phyloP scores from a whole-genome alignment of 208 protist genomes.

The Jaenimonas drosophilae region DNA sequence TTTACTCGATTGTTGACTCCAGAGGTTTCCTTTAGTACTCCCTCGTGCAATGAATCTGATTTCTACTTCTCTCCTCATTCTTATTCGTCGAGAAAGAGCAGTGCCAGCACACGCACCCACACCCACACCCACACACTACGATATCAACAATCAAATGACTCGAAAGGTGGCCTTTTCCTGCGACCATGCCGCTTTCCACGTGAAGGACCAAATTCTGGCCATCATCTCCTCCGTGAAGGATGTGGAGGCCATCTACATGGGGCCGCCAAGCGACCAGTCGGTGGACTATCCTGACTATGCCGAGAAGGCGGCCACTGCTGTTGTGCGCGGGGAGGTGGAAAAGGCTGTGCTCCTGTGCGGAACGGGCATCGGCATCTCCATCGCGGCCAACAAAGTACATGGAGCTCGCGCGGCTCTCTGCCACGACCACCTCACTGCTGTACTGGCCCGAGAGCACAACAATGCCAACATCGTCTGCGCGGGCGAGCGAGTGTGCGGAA shows the following conservation, averaged over 20 bases:
- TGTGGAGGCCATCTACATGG: slow-evolving; percentile 68
- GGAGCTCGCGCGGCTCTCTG: slow-evolving; percentile 91
- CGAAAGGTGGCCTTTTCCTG: slow-evolving; percentile 73
- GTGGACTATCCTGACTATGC: slow-evolving; percentile 94
- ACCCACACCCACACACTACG: neutral
- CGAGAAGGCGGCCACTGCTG: slow-evolving; percentile 33
- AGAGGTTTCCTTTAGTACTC: too few relatives aligned
- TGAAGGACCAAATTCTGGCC: slow-evolving; percentile 52
- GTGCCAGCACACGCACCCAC: neutral
- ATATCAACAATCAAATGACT: slow-evolving; percentile 18
- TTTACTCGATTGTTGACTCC: too few relatives aligned
- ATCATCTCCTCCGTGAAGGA: slow-evolving; percentile 32
- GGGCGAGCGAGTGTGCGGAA: slow-evolving; percentile 72
- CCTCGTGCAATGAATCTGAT: too few relatives aligned
- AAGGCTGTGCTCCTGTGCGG: slow-evolving; percentile 88
- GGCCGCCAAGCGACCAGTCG: slow-evolving; percentile 24
- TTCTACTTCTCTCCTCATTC: too few relatives aligned
- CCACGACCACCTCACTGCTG: slow-evolving; percentile 87
- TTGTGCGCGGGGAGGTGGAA: slow-evolving; percentile 51
- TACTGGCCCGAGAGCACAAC: slow-evolving; percentile 85
- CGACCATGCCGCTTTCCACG: slow-evolving; percentile 77
- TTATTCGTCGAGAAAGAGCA: too few relatives aligned
- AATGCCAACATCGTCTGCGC: slow-evolving; percentile 89
- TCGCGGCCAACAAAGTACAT: slow-evolving; percentile 91
- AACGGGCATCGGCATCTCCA: slow-evolving; percentile 93